Percentiles rank a stretch among this genome's conserved stretches.
phyloP scores from a whole-genome alignment of 352 stramenopile species.

The Pilasporangium apinafurcum region DNA sequence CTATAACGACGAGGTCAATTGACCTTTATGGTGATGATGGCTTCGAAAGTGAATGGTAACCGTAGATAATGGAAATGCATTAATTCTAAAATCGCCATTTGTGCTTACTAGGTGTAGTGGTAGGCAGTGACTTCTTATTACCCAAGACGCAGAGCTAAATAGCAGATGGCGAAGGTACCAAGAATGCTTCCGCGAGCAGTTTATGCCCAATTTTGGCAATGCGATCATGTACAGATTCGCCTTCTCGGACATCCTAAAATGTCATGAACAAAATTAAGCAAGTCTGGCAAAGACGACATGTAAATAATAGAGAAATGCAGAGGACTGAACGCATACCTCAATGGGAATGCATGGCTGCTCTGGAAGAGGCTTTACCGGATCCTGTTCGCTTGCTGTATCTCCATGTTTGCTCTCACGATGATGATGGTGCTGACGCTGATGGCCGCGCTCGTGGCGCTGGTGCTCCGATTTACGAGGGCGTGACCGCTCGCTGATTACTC shows the following conservation, averaged over 20 bases:
- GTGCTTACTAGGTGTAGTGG: too few relatives aligned
- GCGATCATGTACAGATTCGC: conserved; percentile 28
- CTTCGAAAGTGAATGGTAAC: conserved; percentile 46
- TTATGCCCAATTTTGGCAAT: conserved; percentile 72
- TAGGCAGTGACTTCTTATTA: too few relatives aligned
- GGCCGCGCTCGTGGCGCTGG: conserved; percentile 11
- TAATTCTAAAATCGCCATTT: too few relatives aligned
- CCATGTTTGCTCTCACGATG: neutral
- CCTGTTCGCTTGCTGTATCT: too few relatives aligned
- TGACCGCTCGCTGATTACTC: neutral
- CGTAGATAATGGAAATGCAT: too few relatives aligned
- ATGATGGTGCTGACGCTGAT: conserved; percentile 8
- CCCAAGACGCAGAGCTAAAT: neutral
- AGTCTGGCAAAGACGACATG: too few relatives aligned
- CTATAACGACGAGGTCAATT: conserved; percentile 9
- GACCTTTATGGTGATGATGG: conserved; percentile 46
- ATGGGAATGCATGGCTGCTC: too few relatives aligned
- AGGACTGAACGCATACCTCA: too few relatives aligned
- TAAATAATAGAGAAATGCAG: too few relatives aligned
- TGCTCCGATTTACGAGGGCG: conserved; percentile 3
- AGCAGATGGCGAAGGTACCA: conserved; percentile 4
- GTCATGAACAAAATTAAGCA: too few relatives aligned
- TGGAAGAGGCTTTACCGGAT: too few relatives aligned
- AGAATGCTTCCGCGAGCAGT: conserved; percentile 60
- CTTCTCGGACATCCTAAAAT: neutral